Percentiles rank a stretch among this genome's conserved stretches.
These are phyloP conservation scores for Fusarium citri DNA, from an alignment of 2,329 filamentous ascomycete species.

Conservation along the genomic window DNA sequence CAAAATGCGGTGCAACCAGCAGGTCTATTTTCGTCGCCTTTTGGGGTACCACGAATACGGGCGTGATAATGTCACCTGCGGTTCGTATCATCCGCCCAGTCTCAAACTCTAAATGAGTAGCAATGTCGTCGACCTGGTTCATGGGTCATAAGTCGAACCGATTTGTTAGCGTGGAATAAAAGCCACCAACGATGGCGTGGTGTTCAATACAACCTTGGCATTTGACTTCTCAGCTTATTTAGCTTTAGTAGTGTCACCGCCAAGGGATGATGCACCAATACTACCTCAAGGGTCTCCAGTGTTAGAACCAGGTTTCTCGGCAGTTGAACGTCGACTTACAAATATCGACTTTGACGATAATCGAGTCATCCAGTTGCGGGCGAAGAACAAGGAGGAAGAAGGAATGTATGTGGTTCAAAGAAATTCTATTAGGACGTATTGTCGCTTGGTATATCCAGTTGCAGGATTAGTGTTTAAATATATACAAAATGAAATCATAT, in stretches of 20 bases:
- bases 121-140: neutral
- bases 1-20: neutral
- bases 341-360: neutral
- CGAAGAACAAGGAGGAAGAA: neutral
- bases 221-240: neutral
- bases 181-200: neutral
- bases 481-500: constrained; percentile 14
- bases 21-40: neutral
- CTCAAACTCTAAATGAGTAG: constrained; percentile 7
- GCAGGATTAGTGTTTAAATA: constrained; percentile 6
- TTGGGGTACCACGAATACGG: neutral
- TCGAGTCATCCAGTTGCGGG: neutral
- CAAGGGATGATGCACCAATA: neutral
- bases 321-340: neutral
- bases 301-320: neutral
- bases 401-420: neutral
- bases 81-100: neutral
- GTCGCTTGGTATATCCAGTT: neutral
- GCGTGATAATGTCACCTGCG: constrained; percentile 12
- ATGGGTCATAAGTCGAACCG: neutral
- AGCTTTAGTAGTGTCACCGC: neutral
- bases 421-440: constrained; percentile 11
- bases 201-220: neutral
- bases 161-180: neutral
- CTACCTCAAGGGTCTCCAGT: neutral